A percentile compares a stretch with the other conserved stretches of the same genome.
Conservation (phyloP, 768 basidiomycete genomes). For the Chlorophyllum brunneum region DNA sequence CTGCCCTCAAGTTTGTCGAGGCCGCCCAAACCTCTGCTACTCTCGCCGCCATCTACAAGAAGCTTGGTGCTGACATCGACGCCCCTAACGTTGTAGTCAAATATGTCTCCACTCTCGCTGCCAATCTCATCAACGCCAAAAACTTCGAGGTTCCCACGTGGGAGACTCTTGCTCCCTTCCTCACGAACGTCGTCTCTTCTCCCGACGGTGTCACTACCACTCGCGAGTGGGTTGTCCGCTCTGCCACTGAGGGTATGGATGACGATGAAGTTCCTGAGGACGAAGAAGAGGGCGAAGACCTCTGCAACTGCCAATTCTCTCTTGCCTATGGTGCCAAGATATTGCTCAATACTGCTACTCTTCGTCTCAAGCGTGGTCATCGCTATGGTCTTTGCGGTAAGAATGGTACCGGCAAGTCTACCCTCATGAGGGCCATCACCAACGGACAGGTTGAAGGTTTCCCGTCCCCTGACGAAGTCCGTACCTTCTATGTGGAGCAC, state of each 20-base stretch:
- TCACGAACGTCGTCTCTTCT: slow-evolving; percentile 58
- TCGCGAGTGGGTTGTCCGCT: slow-evolving; percentile 88
- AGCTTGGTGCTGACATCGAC: slow-evolving; percentile 61
- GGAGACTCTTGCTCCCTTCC: slow-evolving; percentile 76
- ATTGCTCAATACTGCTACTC: slow-evolving; percentile 90
- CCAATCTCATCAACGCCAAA: slow-evolving; percentile 84
- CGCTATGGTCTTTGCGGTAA: slow-evolving; percentile 98
- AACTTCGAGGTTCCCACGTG: slow-evolving; percentile 89
- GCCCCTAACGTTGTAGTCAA: slow-evolving; percentile 53
- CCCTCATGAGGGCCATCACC: slow-evolving; percentile 89
- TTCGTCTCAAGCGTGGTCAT: slow-evolving; percentile 97
- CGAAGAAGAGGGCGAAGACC: slow-evolving; percentile 97
- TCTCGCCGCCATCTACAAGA: slow-evolving; percentile 81
- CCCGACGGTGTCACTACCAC: slow-evolving; percentile 67
- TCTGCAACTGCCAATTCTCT: slow-evolving; percentile 99
- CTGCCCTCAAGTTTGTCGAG: slow-evolving; percentile 78
- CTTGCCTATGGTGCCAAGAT: slow-evolving; percentile 99
- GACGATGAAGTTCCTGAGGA: slow-evolving; percentile 72
- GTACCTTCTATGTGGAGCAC: slow-evolving; percentile 99
- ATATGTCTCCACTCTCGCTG: slow-evolving; percentile 78
- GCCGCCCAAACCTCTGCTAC: slow-evolving; percentile 58
- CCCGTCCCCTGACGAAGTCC: slow-evolving; percentile 95
- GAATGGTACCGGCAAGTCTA: slow-evolving; percentile 98
- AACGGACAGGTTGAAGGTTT: slow-evolving; percentile 98
- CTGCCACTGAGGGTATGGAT: slow-evolving; percentile 72